A percentile compares a stretch with the other conserved stretches of the same genome.
Evolutionary conservation across 768 basidiomycete species (phyloP).

Genomic region (Boletus insuetus): DNA sequence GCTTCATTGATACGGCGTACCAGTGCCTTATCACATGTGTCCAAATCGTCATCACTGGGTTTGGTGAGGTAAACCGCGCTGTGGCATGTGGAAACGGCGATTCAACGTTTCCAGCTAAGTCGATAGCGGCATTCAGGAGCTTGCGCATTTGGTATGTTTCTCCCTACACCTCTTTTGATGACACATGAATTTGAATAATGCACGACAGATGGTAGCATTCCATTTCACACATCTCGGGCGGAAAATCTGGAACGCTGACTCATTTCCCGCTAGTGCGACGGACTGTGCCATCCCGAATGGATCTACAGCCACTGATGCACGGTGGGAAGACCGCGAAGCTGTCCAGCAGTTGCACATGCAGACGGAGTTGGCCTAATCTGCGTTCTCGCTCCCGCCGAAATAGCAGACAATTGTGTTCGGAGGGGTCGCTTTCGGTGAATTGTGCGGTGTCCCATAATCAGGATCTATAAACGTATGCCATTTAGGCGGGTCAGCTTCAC

Average conservation of each 20-base stretch:
- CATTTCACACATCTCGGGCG: background rate
- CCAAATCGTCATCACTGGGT: too few species aligned
- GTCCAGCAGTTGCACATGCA: constrained; percentile 1
- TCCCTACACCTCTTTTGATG: background rate
- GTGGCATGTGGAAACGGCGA: background rate
- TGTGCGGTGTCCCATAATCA: background rate
- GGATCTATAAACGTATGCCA: constrained; percentile 18
- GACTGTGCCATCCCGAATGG: background rate
- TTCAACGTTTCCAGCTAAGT: background rate
- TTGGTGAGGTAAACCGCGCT: background rate
- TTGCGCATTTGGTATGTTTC: background rate
- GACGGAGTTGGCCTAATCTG: background rate
- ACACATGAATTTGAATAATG: background rate
- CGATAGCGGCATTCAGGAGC: background rate
- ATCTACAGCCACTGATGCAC: constrained; percentile 8
- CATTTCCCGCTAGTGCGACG: background rate
- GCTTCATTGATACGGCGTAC: background rate
- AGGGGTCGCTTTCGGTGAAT: background rate
- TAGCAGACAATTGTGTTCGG: background rate
- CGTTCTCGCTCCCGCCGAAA: background rate
- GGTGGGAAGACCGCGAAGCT: background rate
- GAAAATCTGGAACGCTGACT: background rate
- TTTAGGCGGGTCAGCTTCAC: background rate
- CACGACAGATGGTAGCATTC: background rate
- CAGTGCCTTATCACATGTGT: too few species aligned